Base-by-base conservation (phyloP, 2,329 filamentous ascomycete genomes). In the Pseudopithomyces maydicus region DNA sequence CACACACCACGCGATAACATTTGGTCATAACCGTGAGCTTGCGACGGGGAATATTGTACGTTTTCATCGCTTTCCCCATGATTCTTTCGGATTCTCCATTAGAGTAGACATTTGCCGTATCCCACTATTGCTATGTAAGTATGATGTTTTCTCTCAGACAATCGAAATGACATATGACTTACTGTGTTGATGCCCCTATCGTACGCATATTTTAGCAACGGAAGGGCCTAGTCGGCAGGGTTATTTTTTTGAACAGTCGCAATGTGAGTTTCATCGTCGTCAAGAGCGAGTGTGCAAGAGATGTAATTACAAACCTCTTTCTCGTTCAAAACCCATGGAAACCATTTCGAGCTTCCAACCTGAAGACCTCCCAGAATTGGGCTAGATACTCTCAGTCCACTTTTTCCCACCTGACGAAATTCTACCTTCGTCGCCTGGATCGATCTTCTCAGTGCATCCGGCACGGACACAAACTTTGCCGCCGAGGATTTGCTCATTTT, bases 21-120 rank as follows among this genome's bases (percentile, higher is more conserved):
- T 88, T 88, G 17, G 83, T 83, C 46, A 86, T 73, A 50, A 89
- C 81, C 51, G 86, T 80, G 6, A 88, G 71, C 61, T 84, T 85
- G 33, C 85, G 74, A 12, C 85, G 80, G 0, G 82, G 82, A 42
- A 87, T 81, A 33, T 80, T 74, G 73, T 82, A 86, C 61, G 85
- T 81, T 67, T 85, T 84, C 67, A 88, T 82, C 0, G 85, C 84
- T 64, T 85, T 85, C 56, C 80, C 84, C 44, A 85, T 78, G 45
- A 86, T 81, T 44, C 76, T 73, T 65, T 87, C 84, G 1, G 80
- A 83, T 0, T 71, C 74, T 20, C 85, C 84, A 57, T 85, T 85
- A 52, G 81, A 84, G 72, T 87, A 87, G 2, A 81, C 70, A 55
- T 84, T 71, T 68, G 77, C 77, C 71, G 43, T 29, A 29, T 29